Evolutionary conservation across 805 yeast genomes (phyloP).

Genomic region (Saturnispora mendoncae): DNA sequence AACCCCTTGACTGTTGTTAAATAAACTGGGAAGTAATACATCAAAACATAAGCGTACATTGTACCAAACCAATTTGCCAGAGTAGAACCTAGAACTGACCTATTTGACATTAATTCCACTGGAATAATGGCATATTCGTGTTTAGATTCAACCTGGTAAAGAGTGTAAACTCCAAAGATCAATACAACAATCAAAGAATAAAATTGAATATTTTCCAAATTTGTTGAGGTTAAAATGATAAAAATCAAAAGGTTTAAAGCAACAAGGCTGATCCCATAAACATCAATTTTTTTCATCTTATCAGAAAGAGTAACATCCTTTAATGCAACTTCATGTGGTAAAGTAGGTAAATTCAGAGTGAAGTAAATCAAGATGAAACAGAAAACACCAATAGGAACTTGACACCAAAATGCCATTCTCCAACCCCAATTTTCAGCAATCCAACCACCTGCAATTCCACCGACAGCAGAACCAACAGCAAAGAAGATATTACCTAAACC

Average conservation of each 20-base stretch:
- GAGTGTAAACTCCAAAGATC: constrained; percentile 9
- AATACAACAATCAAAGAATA: constrained; percentile 2
- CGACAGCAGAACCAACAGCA: constrained; percentile 70
- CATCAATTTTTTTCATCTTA: constrained; percentile 49
- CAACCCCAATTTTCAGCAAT: constrained; percentile 50
- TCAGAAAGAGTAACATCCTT: constrained; percentile 31
- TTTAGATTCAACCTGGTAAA: constrained; percentile 17
- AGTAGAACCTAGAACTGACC: constrained; percentile 57
- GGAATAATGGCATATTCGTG: constrained; percentile 54
- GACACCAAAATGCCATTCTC: constrained; percentile 55
- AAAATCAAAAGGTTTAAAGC: constrained; percentile 26
- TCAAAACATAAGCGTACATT: constrained; percentile 37
- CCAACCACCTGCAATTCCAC: constrained; percentile 58
- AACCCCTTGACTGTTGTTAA: constrained; percentile 46
- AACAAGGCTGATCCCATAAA: constrained; percentile 30
- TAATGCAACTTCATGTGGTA: constrained; percentile 26
- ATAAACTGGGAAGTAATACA: constrained; percentile 56
- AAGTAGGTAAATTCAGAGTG: constrained; percentile 37
- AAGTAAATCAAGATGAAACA: constrained; percentile 33
- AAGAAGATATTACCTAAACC: constrained; percentile 75
- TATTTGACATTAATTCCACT: constrained; percentile 40
- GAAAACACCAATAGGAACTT: constrained; percentile 41
- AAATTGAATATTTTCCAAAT: not conserved
- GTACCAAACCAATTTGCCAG: constrained; percentile 54
- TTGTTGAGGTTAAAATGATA: constrained; percentile 30